phyloP scores from a whole-genome alignment of 1,139 yeast species.

The Sugiyamaella neomexicana region DNA sequence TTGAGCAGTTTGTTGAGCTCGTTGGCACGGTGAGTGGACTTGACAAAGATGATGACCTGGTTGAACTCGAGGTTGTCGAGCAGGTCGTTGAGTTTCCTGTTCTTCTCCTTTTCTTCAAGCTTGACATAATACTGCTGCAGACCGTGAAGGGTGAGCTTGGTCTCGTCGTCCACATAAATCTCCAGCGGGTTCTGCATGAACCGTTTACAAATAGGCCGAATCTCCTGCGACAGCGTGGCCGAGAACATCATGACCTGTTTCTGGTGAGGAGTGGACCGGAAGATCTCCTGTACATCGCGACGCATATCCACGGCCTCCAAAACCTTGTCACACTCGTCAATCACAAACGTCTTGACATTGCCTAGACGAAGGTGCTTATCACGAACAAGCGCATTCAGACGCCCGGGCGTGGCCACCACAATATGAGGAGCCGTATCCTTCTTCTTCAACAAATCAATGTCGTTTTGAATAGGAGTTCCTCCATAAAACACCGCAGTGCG shows the following conservation, averaged over 20 bases:
- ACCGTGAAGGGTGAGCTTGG: slow-evolving; percentile 96
- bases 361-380: slow-evolving; percentile 86
- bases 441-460: slow-evolving; percentile 83
- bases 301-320: slow-evolving; percentile 88
- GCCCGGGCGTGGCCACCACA: slow-evolving; percentile 98
- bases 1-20: slow-evolving; percentile 86
- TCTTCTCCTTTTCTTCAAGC: slow-evolving; percentile 87
- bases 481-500: slow-evolving; percentile 97
- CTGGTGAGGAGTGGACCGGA: slow-evolving; percentile 97
- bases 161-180: slow-evolving; percentile 96
- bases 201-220: slow-evolving; percentile 95
- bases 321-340: slow-evolving; percentile 98
- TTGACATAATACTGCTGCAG: slow-evolving; percentile 95
- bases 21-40: slow-evolving; percentile 88
- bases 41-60: slow-evolving; percentile 96
- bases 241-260: slow-evolving; percentile 99
- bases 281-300: slow-evolving; percentile 97
- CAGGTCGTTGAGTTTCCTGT: slow-evolving; percentile 87
- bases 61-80: slow-evolving; percentile 94
- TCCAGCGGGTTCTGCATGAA: slow-evolving; percentile 98
- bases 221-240: slow-evolving; percentile 91
- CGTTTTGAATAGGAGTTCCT: slow-evolving; percentile 86
- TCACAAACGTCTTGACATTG: slow-evolving; percentile 90
- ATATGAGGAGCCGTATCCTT: slow-evolving; percentile 96
- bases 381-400: slow-evolving; percentile 89